These are phyloP conservation scores for Suillus lakei DNA, from an alignment of 768 basidiomycete genomes.

Conservation along the genomic window DNA sequence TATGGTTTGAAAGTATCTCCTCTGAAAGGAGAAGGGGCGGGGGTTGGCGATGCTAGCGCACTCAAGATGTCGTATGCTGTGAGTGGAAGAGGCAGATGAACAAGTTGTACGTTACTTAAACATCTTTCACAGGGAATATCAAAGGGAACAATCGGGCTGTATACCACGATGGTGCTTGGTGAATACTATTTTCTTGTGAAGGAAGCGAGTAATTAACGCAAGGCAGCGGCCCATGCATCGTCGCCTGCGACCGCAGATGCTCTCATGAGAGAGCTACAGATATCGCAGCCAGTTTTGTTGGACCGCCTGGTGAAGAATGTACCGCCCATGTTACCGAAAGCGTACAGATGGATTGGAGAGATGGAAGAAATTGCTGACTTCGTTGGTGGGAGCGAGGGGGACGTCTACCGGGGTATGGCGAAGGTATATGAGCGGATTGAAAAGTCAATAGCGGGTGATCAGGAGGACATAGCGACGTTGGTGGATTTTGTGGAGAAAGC, in stretches of 20 bases:
- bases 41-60: constrained; percentile 62
- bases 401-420: constrained; percentile 54
- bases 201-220: constrained; percentile 8
- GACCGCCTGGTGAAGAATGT: constrained; percentile 43
- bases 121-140: constrained; percentile 48
- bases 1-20: constrained; percentile 52
- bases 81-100: constrained; percentile 24
- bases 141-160: constrained; percentile 57
- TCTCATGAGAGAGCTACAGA: constrained; percentile 51
- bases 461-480: constrained; percentile 45
- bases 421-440: constrained; percentile 50
- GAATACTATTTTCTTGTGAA: constrained; percentile 17
- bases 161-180: constrained; percentile 63
- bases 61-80: constrained; percentile 71
- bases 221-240: constrained; percentile 54
- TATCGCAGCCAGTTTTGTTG: constrained; percentile 51
- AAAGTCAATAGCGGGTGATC: constrained; percentile 41
- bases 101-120: neutral
- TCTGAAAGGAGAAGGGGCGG: constrained; percentile 50
- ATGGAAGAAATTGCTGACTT: constrained; percentile 68
- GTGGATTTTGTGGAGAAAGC: constrained; percentile 52
- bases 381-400: constrained; percentile 49
- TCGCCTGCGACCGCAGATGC: constrained; percentile 67
- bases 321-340: constrained; percentile 61
- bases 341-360: constrained; percentile 65